Conservation (phyloP, 2,329 filamentous ascomycete genomes). For the Ophiostoma triangulosporum region DNA sequence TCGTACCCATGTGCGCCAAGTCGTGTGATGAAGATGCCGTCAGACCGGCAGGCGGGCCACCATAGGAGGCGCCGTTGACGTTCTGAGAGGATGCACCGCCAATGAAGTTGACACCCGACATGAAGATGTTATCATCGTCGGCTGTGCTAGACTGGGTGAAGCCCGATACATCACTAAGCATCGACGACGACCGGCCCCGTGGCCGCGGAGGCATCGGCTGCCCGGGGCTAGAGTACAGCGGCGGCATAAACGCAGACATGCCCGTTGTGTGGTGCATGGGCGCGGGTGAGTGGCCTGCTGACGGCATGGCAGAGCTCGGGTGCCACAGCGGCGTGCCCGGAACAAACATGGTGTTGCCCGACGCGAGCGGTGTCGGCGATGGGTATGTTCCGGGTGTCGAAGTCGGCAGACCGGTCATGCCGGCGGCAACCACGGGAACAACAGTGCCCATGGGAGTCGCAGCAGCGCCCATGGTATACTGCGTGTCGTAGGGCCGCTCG, state of each 20-base stretch:
- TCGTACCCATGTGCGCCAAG: slow-evolving; percentile 8
- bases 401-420: not conserved
- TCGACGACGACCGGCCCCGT: slow-evolving; percentile 49
- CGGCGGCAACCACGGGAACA: not conserved
- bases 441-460: not conserved
- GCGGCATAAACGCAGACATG: slow-evolving; percentile 20
- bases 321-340: slow-evolving; percentile 3
- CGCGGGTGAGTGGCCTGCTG: slow-evolving; percentile 9
- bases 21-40: slow-evolving; percentile 6
- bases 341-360: not conserved
- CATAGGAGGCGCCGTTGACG: slow-evolving; percentile 12
- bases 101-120: slow-evolving; percentile 12
- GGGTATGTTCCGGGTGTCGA: not conserved
- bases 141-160: slow-evolving; percentile 50
- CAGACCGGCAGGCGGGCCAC: slow-evolving; percentile 3
- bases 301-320: not conserved
- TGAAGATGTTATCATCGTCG: slow-evolving; percentile 25
- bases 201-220: slow-evolving; percentile 20
- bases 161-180: slow-evolving; percentile 54
- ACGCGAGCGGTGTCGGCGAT: slow-evolving; percentile 10
- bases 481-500: slow-evolving; percentile 26
- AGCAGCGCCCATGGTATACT: slow-evolving; percentile 9
- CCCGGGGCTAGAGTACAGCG: not conserved
- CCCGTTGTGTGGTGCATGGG: slow-evolving; percentile 8
- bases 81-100: not conserved